Base-by-base conservation (phyloP, 306 rosid species). In the Lagenaria siceraria region DNA sequence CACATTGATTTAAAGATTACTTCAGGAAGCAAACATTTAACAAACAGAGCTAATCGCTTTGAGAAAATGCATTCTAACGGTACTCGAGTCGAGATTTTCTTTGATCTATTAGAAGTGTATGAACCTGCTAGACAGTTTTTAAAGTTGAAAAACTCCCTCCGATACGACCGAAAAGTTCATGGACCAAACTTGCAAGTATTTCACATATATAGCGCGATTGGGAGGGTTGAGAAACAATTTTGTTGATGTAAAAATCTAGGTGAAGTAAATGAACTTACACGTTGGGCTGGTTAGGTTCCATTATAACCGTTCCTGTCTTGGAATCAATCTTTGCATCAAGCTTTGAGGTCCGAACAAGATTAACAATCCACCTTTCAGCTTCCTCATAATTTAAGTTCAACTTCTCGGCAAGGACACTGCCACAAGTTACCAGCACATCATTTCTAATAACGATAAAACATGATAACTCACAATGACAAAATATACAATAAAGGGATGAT, bases 351-450 rank as follows among this genome's bases (percentile, higher is more conserved):
- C 92, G 90, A 49, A 90, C 89, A 62, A 93, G 95, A 78, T 93
- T 89, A 62, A 84, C 89, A 84, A 95, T 92, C 98, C 97, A 95
- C 78, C 92, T 90, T 90, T 95, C 97, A 40, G 98, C 96, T 60
- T 89, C 98, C 85, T 95, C 97, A 31, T 92, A 90, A 72, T 92
- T 92, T 83, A 95, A 80, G 87, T 90, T 95, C 76, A 95, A 71
- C 82, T 95, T 95, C 84, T 90, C 97, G 12, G 98, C 96, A 69
- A 95, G 98, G 70, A 92, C 92, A 9, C 98, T 95, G 90, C 58
- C 77, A 79, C n/a, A 63, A 70, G 40, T 46, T 56, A 78, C n/a
- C 76, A 15, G 10, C 53, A 46, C 14, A 2, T 49, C 25, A 18
- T 5, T 62, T 35, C 6, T 36, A 36, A 22, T 35, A 13, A 54